Evolutionary conservation across 2,329 filamentous ascomycete genomes (phyloP).

Genomic region (Ophiostoma ulmi): DNA sequence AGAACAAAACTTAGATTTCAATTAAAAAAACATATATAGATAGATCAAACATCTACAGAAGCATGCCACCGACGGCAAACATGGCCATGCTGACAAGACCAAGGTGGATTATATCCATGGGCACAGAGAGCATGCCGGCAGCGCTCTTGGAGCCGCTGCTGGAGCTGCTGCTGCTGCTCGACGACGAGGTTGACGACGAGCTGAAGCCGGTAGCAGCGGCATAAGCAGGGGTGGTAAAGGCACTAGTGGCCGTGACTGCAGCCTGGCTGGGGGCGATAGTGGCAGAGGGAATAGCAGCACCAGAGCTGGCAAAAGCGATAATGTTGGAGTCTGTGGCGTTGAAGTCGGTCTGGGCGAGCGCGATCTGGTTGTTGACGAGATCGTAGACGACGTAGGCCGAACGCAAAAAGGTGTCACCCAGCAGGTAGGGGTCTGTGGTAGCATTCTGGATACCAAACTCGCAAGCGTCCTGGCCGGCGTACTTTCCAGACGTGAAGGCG

Average conservation of each 20-base stretch:
- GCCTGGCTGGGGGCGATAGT: constrained; percentile 42
- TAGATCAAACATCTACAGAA: constrained; percentile 12
- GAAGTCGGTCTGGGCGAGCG: constrained; percentile 51
- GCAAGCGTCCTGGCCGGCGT: constrained; percentile 46
- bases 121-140: not conserved
- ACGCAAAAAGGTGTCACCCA: constrained; percentile 55
- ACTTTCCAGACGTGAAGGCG: constrained; percentile 39
- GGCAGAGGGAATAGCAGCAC: constrained; percentile 48
- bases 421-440: constrained; percentile 40
- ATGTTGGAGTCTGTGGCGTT: constrained; percentile 48
- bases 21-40: not conserved
- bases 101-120: constrained; percentile 22
- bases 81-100: constrained; percentile 19
- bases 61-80: constrained; percentile 23
- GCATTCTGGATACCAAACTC: constrained; percentile 54
- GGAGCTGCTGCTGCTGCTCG: constrained; percentile 11
- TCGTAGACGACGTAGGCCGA: constrained; percentile 59
- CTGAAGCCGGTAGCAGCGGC: constrained; percentile 38
- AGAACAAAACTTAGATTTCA: not conserved
- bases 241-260: constrained; percentile 31
- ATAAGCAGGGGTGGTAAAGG: constrained; percentile 34
- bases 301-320: constrained; percentile 46
- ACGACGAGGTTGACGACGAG: not conserved
- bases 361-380: constrained; percentile 53
- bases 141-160: constrained; percentile 18